Percentiles rank a stretch among this genome's conserved stretches.
Evolutionary conservation across 148 eudicot genomes (phyloP).

Genomic region (Rhododendron simsii): DNA sequence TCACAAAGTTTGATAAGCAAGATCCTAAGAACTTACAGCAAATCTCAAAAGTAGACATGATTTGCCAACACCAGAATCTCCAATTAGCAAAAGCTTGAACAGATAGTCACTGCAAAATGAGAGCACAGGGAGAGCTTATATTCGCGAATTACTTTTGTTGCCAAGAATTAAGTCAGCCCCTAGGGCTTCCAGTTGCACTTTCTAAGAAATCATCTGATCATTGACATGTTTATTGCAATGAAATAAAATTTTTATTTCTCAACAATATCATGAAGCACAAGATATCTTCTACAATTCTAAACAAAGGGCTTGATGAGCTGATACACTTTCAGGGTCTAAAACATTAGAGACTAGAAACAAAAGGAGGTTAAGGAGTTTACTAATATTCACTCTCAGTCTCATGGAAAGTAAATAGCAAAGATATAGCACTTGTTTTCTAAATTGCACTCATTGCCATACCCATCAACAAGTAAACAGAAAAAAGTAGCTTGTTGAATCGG

Average conservation of each 20-base stretch:
- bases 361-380: neutral
- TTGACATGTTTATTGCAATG: neutral
- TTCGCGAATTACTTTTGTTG: neutral
- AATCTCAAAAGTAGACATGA: slow-evolving; percentile 27
- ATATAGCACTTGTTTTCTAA: neutral
- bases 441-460: neutral
- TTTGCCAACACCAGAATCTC: slow-evolving; percentile 32
- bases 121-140: neutral
- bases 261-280: neutral
- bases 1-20: neutral
- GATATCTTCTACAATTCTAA: neutral
- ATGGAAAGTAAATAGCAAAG: neutral
- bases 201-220: neutral
- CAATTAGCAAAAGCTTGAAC: slow-evolving; percentile 29
- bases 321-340: neutral
- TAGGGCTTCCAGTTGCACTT: neutral
- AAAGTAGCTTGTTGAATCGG: neutral
- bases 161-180: neutral
- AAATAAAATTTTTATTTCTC: neutral
- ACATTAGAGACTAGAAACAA: neutral
- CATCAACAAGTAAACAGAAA: neutral
- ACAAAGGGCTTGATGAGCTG: neutral
- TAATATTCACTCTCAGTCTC: neutral
- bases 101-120: slow-evolving; percentile 23
- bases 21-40: slow-evolving; percentile 20